Evolutionary conservation across 306 rosid species (phyloP), one percentile per base, ranked within the genome.

Genomic region (Geum urbanum): DNA sequence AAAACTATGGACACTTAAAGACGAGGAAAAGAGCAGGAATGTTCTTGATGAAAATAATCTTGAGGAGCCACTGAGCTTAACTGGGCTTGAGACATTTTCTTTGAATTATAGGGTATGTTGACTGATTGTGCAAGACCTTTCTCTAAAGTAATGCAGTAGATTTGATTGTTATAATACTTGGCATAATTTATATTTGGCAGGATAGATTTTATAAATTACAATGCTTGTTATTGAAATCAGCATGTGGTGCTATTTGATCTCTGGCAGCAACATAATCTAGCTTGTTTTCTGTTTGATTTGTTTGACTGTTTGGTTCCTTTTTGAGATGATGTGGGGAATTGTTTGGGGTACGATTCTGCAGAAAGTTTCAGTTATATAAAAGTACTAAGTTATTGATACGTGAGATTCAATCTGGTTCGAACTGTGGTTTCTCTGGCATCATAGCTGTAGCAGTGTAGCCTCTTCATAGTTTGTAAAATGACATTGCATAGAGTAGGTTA

Each of bases 31-130:
- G 74, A 75, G 80, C 78, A 82, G 76, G 78, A 78, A 71, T 75
- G 56, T 69, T 70, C 76, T 78, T 39, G 82, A 71, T 77, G 70
- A 60, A 73, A 76, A 72, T 83, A 86, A 84, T 80, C 70, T 78
- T 56, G 97, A 86, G 81, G 97, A 85, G 74, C 87, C 88, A 44
- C 79, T 90, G 80, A 89, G 82, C 82, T 73, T 90, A 72, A 88
- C 91, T 49, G 83, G 96, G 56, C 98, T 92, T 56, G 96, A 88
- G 76, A 87, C 96, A 52, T 90, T 92, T 87, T 85, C 96, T 58
- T 88, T 92, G 80, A 90, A 89, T 79, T 92, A 88, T 77, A 90
- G 88, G 98, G 98, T 92, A 35, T 60, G 71, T 58, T 59, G 64
- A 35, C 20, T 32, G 45, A 48, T 50, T 66, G 27, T 27, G 37